These are phyloP conservation scores for Morella rubra DNA, from an alignment of 306 rosid genomes.

Conservation along the genomic window DNA sequence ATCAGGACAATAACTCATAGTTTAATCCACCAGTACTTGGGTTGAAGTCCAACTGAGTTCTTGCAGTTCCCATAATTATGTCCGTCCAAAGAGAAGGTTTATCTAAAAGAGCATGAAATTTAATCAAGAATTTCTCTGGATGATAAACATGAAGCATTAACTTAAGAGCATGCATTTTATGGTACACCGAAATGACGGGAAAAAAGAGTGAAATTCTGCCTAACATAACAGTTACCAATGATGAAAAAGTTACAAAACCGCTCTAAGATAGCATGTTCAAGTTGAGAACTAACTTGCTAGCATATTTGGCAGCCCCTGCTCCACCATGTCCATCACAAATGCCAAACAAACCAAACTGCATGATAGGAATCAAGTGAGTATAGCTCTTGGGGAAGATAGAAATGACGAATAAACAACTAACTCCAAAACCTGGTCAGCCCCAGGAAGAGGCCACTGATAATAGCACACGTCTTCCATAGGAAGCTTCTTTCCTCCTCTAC, in stretches of 20 bases:
- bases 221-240: not conserved
- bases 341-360: constrained; percentile 94
- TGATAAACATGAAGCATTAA: constrained; percentile 1
- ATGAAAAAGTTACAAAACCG: constrained; percentile 12
- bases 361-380: constrained; percentile 34
- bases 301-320: constrained; percentile 83
- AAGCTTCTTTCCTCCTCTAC: constrained; percentile 84
- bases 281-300: constrained; percentile 81
- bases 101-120: not conserved
- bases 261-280: constrained; percentile 29
- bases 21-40: no score
- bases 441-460: constrained; percentile 93
- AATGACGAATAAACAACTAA: constrained; percentile 16
- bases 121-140: not conserved
- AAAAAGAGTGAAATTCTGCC: not conserved
- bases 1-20: not conserved
- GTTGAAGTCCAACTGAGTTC: not conserved
- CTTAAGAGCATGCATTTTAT: not conserved
- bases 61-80: constrained; percentile 1
- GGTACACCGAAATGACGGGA: not conserved
- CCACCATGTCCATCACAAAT: constrained; percentile 98
- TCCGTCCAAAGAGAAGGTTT: not conserved
- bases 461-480: constrained; percentile 98
- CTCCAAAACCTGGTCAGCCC: constrained; percentile 76
- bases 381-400: constrained; percentile 34